Evolutionary conservation across 2,329 filamentous ascomycete species (phyloP).

Genomic region (Lasiodiplodia citricola): DNA sequence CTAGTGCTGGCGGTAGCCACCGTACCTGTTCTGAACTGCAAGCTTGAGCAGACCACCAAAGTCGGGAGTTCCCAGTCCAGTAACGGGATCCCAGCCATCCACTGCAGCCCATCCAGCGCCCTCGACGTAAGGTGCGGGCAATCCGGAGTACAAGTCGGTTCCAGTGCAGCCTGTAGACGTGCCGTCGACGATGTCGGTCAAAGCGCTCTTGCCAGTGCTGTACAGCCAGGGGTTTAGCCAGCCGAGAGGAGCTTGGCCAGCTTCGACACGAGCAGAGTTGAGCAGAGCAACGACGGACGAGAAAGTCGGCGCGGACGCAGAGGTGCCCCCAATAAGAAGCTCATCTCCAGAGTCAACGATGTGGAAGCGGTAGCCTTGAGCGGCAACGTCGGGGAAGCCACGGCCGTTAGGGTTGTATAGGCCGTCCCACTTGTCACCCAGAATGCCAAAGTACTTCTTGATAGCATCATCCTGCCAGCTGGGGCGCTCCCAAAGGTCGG

Average conservation of each 20-base stretch:
- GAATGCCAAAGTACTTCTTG: conserved; percentile 43
- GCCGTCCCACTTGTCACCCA: conserved; percentile 47
- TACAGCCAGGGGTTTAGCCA: conserved; percentile 52
- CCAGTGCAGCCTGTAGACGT: conserved; percentile 54
- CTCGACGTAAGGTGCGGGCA: conserved; percentile 47
- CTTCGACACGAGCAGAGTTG: conserved; percentile 45
- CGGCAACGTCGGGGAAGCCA: conserved; percentile 53
- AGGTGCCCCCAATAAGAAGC: conserved; percentile 44
- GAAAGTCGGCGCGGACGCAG: conserved; percentile 46
- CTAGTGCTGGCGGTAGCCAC: conserved; percentile 6
- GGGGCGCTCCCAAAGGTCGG: conserved; percentile 49
- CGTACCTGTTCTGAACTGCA: conserved; percentile 10
- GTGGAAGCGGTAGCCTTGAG: conserved; percentile 43
- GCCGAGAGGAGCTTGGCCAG: conserved; percentile 42
- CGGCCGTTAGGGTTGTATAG: conserved; percentile 52
- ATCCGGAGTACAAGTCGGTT: conserved; percentile 43
- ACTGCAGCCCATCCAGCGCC: conserved; percentile 59
- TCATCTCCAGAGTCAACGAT: conserved; percentile 42
- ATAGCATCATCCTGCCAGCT: conserved; percentile 51
- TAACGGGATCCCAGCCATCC: conserved; percentile 57
- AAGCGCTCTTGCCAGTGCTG: conserved; percentile 47
- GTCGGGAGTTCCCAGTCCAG: conserved; percentile 48
- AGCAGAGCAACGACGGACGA: conserved; percentile 44
- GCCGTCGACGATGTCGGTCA: conserved; percentile 57
- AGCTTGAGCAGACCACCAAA: conserved; percentile 42